Percentiles rank a stretch among this genome's conserved stretches.
Evolutionary conservation across 1,284 basidiomycete species (phyloP).

Genomic region (Heterobasidion irregulare): DNA sequence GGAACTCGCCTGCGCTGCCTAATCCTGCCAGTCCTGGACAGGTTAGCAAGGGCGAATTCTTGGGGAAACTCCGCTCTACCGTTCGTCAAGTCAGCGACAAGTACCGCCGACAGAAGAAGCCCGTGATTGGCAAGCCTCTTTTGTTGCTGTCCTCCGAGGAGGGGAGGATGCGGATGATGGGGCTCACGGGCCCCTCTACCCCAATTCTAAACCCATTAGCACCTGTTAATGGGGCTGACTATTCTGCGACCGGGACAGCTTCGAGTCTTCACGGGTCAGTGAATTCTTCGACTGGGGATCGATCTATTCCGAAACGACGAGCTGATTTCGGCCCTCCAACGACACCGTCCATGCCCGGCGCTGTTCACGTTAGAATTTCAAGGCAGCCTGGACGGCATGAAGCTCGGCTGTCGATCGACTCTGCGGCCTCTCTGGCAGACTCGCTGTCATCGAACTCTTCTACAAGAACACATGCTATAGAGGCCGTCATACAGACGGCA

Average conservation of each 20-base stretch:
- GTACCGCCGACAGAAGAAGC: slow-evolving; percentile 30
- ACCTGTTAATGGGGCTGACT: slow-evolving; percentile 3
- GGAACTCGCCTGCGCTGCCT: slow-evolving; percentile 18
- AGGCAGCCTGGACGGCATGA: slow-evolving; percentile 4
- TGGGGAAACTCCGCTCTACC: slow-evolving; percentile 48
- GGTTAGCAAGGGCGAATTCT: slow-evolving; percentile 62
- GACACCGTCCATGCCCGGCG: slow-evolving; percentile 20
- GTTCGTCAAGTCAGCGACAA: slow-evolving; percentile 60
- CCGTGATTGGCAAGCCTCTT: slow-evolving; percentile 44
- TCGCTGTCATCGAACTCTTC: slow-evolving; percentile 18
- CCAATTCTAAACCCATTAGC: slow-evolving; percentile 6
- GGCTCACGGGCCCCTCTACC: slow-evolving; percentile 1
- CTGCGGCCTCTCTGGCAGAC: slow-evolving; percentile 20
- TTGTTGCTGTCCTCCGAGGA: slow-evolving; percentile 9
- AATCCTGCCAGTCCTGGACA: slow-evolving; percentile 33
- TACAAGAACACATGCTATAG: slow-evolving; percentile 28
- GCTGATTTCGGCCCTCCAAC: slow-evolving; percentile 54
- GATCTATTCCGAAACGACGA: slow-evolving; percentile 57
- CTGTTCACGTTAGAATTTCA: slow-evolving; percentile 2
- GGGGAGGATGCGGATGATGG: background rate
- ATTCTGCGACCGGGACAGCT: slow-evolving; percentile 8
- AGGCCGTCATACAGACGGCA: slow-evolving; percentile 40
- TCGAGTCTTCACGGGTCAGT: slow-evolving; percentile 36
- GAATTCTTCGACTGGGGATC: slow-evolving; percentile 50
- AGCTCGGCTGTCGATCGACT: slow-evolving; percentile 17